Evolutionary conservation across 192 early-diverging fungal genomes (phyloP), one percentile per base, ranked within the genome.

Genomic region (Podila verticillata): DNA sequence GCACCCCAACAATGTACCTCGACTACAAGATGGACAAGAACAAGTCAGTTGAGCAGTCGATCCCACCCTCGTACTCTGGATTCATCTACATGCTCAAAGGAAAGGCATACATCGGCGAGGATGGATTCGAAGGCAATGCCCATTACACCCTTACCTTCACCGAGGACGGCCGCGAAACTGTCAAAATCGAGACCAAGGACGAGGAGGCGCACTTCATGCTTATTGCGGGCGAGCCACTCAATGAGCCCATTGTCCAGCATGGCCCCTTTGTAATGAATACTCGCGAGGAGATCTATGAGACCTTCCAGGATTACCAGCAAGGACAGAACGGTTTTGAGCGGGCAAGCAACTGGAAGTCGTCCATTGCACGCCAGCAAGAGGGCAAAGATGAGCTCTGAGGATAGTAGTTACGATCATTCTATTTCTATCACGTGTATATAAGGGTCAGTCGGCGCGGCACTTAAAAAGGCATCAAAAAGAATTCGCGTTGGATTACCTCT

Each of bases 201-300:
- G 65, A 57, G 48, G 72, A 61, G 4, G 28, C 61, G 22, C 61
- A 54, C 48, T 64, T 48, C 34, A 34, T 73, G 29, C 44, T 88
- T 26, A 69, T 87, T 57, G 81, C 65, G 24, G 87, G 82, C 13
- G 51, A 82, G 49, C 87, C 87, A 3, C 75, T 88, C 8, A 67
- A 48, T 5, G 87, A 88, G 65, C 87, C 85, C 12, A 69, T 91
- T 19, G 77, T 82, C 8, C 84, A 85, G 64, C 83, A 86, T 60
- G 90, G 90, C 2, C 90, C 90, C 3, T 91, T 91, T 72, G 90
- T 91, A 13, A 86, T 88, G 89, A 92, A 91, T 68, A 81, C 72
- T 12, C 73, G 69, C n/a, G 74, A 86, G 30, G 90, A 92, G 58
- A 87, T 91, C 36, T 44, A 39, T 48, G 68, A 87, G 39, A 82